phyloP scores from a whole-genome alignment of 225 moss, liverwort and hornwort genomes.

The Bryum argenteum region DNA sequence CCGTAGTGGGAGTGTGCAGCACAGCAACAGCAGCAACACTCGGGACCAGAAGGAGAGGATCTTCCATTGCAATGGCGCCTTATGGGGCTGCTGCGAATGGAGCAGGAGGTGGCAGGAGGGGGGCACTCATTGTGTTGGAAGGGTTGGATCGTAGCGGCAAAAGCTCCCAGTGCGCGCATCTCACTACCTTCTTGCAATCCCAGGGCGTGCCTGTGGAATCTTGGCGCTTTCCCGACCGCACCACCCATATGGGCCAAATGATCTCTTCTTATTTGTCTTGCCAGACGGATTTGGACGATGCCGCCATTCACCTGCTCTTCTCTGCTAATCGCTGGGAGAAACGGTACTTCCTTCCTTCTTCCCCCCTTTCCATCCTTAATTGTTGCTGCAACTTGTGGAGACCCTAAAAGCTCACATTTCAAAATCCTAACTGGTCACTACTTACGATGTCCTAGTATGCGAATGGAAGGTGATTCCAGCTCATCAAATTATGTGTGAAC shows the following conservation, averaged over 20 bases:
- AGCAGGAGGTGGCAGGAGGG: slow-evolving; percentile 33
- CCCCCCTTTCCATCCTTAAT: neutral
- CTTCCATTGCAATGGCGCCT: slow-evolving; percentile 6
- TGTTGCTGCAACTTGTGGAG: neutral
- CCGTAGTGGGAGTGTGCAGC: slow-evolving; percentile 25
- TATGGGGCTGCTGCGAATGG: neutral
- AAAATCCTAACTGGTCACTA: too few species aligned
- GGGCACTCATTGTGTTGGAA: slow-evolving; percentile 86
- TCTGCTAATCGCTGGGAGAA: slow-evolving; percentile 99
- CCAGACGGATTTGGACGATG: slow-evolving; percentile 69
- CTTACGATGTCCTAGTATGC: too few species aligned
- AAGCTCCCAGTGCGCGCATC: slow-evolving; percentile 72
- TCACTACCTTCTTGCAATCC: slow-evolving; percentile 59
- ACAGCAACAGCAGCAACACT: slow-evolving; percentile 8
- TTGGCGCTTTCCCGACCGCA: slow-evolving; percentile 97
- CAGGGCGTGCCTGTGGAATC: slow-evolving; percentile 81
- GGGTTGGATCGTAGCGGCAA: slow-evolving; percentile 95
- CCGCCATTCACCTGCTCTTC: slow-evolving; percentile 84
- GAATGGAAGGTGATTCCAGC: slow-evolving; percentile 2
- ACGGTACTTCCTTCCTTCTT: slow-evolving; percentile 34
- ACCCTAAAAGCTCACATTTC: too few species aligned
- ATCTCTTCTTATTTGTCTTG: slow-evolving; percentile 83
- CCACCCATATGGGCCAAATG: slow-evolving; percentile 76
- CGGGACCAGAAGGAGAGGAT: slow-evolving; percentile 7
- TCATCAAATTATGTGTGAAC: neutral